phyloP scores from a whole-genome alignment of 345 rosid species.

The Eucalyptus pauciflora region DNA sequence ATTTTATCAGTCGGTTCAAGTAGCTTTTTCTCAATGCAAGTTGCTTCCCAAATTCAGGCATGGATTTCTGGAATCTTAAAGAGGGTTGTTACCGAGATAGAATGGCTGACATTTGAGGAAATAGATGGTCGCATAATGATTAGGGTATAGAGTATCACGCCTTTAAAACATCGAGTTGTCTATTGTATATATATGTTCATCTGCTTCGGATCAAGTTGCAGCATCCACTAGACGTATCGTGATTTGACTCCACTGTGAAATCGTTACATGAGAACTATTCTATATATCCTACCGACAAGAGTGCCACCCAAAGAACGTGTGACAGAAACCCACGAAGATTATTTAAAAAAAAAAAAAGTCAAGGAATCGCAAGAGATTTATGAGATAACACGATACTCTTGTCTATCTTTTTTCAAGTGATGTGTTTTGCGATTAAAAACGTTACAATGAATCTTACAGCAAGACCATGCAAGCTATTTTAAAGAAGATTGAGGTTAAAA shows the following conservation, averaged over 20 bases:
- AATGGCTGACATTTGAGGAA: neutral
- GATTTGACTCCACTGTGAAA: neutral
- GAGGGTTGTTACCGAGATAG: neutral
- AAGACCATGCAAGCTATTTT: neutral
- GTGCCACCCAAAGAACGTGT: neutral
- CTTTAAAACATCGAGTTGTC: neutral
- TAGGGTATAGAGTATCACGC: neutral
- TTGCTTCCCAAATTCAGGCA: neutral
- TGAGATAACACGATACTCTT: neutral
- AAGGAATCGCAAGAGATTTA: neutral
- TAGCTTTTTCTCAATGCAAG: neutral
- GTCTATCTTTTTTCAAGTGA: neutral
- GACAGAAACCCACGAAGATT: too few species aligned
- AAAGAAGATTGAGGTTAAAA: neutral
- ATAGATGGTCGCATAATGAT: neutral
- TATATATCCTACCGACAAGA: neutral
- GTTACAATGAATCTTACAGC: neutral
- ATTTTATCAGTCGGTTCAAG: neutral
- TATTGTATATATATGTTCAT: neutral
- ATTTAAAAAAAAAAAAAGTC: neutral
- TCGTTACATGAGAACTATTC: neutral
- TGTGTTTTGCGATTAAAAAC: neutral
- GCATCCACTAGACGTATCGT: neutral
- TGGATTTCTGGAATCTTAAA: neutral
- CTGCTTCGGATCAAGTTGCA: neutral